phyloP scores from a whole-genome alignment of 2,329 filamentous ascomycete genomes.

The Elsinoe batatas region DNA sequence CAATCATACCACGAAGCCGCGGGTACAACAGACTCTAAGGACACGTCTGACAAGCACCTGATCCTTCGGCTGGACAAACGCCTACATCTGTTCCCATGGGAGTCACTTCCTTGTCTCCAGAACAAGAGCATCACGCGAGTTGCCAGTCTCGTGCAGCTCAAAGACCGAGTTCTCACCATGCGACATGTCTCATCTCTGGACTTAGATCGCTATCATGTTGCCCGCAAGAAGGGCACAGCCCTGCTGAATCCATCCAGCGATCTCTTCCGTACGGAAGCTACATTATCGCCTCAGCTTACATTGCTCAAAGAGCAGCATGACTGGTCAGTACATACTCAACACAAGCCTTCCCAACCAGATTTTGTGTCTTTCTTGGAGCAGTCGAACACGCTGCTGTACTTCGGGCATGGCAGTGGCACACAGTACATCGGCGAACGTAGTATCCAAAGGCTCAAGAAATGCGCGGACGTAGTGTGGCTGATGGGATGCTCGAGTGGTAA shows the following conservation, averaged over 20 bases:
- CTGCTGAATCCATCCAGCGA: constrained; percentile 87
- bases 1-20: constrained; percentile 59
- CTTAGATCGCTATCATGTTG: constrained; percentile 36
- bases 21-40: constrained; percentile 21
- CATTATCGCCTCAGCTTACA: constrained; percentile 59
- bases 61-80: constrained; percentile 86
- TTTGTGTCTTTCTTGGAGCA: constrained; percentile 58
- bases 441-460: constrained; percentile 55
- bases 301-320: constrained; percentile 21
- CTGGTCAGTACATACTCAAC: constrained; percentile 62
- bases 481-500: constrained; percentile 91
- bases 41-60: constrained; percentile 50
- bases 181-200: constrained; percentile 22
- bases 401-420: constrained; percentile 88
- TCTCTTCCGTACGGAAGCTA: constrained; percentile 66
- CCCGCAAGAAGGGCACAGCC: constrained; percentile 53
- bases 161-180: constrained; percentile 58
- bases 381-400: constrained; percentile 75
- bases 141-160: constrained; percentile 73
- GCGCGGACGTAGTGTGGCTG: constrained; percentile 53
- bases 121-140: constrained; percentile 73
- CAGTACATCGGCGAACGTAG: constrained; percentile 86
- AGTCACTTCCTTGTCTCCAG: constrained; percentile 80
- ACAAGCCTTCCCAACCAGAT: constrained; percentile 63
- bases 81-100: constrained; percentile 89